phyloP scores from a whole-genome alignment of 2,329 filamentous ascomycete genomes.

The Ophiosphaerella herpotricha region DNA sequence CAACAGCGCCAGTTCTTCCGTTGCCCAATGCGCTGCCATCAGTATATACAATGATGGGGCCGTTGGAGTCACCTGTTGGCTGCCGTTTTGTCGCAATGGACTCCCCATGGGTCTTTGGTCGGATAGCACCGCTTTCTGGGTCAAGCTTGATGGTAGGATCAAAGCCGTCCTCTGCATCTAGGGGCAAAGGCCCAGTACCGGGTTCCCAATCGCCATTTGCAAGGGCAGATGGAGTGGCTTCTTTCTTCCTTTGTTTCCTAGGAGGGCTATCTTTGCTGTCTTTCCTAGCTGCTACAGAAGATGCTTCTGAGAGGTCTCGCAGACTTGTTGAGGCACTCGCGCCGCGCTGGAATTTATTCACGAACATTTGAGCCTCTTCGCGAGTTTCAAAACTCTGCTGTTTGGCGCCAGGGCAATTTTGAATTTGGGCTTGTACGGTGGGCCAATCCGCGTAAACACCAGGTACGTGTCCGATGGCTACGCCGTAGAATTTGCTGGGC shows the following conservation, averaged over 20 bases:
- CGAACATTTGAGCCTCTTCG: slow-evolving; percentile 78
- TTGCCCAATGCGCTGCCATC: slow-evolving; percentile 67
- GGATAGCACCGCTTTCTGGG: slow-evolving; percentile 57
- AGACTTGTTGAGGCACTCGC: slow-evolving; percentile 29
- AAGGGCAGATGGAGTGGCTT: slow-evolving; percentile 14
- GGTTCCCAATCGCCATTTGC: slow-evolving; percentile 45
- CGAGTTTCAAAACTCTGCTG: slow-evolving; percentile 55
- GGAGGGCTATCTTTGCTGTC: slow-evolving; percentile 22
- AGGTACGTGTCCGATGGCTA: slow-evolving; percentile 61
- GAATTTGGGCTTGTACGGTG: slow-evolving; percentile 73
- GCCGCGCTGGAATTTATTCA: slow-evolving; percentile 49
- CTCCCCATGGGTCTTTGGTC: slow-evolving; percentile 60
- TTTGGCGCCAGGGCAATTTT: slow-evolving; percentile 69
- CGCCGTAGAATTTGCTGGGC: slow-evolving; percentile 62
- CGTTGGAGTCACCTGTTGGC: slow-evolving; percentile 49
- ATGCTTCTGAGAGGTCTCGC: slow-evolving; percentile 33
- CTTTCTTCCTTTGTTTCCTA: slow-evolving; percentile 47
- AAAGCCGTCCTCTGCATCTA: slow-evolving; percentile 64
- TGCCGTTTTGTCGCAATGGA: slow-evolving; percentile 53
- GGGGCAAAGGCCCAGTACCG: slow-evolving; percentile 60
- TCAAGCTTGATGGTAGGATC: slow-evolving; percentile 63
- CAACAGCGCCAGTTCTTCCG: slow-evolving; percentile 59
- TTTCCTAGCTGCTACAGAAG: slow-evolving; percentile 21
- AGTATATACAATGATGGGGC: slow-evolving; percentile 65
- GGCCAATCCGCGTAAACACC: slow-evolving; percentile 71